phyloP scores from a whole-genome alignment of 2,329 filamentous ascomycete genomes.

The Aspergillus tubingensis region DNA sequence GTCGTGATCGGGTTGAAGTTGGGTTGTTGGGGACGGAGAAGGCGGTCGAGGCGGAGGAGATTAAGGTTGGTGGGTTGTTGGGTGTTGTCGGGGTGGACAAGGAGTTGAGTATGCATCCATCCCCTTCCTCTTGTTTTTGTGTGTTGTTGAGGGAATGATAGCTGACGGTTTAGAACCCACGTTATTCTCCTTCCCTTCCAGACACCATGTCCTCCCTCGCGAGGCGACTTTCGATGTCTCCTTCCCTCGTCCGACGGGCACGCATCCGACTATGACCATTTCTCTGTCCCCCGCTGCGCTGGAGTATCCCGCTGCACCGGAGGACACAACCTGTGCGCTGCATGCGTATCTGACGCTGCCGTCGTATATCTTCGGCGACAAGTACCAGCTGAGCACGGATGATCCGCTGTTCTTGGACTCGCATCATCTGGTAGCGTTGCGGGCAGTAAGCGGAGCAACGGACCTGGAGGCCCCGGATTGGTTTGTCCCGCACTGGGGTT shows the following conservation, averaged over 20 bases:
- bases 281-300: slow-evolving; percentile 56
- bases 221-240: slow-evolving; percentile 60
- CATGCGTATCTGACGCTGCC: slow-evolving; percentile 84
- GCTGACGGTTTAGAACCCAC: slow-evolving; percentile 59
- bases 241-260: slow-evolving; percentile 72
- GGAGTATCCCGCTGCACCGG: slow-evolving; percentile 50
- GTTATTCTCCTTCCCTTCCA: slow-evolving; percentile 79
- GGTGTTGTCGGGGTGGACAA: slow-evolving; percentile 75
- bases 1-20: slow-evolving; percentile 68
- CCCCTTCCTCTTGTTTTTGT: background rate
- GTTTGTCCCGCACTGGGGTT: slow-evolving; percentile 75
- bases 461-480: slow-evolving; percentile 92
- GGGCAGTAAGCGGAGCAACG: slow-evolving; percentile 71
- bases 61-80: slow-evolving; percentile 76
- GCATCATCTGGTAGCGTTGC: slow-evolving; percentile 72
- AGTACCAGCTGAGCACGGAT: slow-evolving; percentile 69
- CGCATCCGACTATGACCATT: slow-evolving; percentile 79
- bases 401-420: slow-evolving; percentile 72
- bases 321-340: slow-evolving; percentile 64
- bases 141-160: background rate
- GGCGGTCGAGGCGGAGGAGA: slow-evolving; percentile 64
- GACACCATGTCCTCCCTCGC: slow-evolving; percentile 64
- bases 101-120: slow-evolving; percentile 57
- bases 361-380: slow-evolving; percentile 78
- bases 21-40: slow-evolving; percentile 72